A percentile compares a stretch with the other conserved stretches of the same genome.
Conservation (phyloP, 108 stramenopile species). For the Nannochloropsis gaditana region DNA sequence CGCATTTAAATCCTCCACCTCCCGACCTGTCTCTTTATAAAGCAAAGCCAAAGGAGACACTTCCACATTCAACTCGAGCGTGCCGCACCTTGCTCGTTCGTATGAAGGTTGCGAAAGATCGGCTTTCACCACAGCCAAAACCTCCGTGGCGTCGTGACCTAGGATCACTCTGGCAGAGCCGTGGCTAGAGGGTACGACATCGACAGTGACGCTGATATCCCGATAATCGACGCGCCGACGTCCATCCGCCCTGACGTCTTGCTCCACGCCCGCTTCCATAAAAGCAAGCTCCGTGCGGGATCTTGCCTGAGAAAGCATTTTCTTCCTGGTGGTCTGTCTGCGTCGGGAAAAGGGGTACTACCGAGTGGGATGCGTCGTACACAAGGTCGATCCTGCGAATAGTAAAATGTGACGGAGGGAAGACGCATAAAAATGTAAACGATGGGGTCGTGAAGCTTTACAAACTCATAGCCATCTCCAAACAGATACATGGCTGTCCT, state of each 20-base stretch:
- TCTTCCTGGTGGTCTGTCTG: neutral
- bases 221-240: slow-evolving; percentile 15
- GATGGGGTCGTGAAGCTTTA: neutral
- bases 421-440: neutral
- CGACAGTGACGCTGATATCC: neutral
- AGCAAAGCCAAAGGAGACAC: neutral
- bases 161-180: neutral
- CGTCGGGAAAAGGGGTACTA: neutral
- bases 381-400: neutral
- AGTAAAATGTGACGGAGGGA: neutral
- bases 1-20: neutral
- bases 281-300: neutral
- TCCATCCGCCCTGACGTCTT: neutral
- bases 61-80: neutral
- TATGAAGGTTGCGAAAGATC: neutral
- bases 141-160: neutral
- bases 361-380: neutral
- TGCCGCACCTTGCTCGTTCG: neutral
- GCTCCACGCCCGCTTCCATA: neutral
- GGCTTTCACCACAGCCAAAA: neutral
- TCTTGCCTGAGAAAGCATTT: neutral
- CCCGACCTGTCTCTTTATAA: neutral
- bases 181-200: neutral
- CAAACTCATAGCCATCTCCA: neutral
- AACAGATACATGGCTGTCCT: neutral